Conservation (phyloP, 75 land plant genomes). For the Pinus tabuliformis region DNA sequence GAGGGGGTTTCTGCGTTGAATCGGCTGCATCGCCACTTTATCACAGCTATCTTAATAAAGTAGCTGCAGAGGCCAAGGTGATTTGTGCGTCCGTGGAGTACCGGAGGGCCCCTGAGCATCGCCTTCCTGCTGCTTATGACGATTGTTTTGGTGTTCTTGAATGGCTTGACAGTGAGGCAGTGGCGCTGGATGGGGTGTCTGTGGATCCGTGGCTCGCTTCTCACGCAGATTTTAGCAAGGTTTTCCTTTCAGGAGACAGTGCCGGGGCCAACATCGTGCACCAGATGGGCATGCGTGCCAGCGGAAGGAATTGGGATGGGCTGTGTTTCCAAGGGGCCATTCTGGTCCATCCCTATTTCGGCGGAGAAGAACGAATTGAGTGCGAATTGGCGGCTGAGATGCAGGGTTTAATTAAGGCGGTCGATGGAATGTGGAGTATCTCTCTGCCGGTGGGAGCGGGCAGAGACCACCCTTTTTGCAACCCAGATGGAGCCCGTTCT, state of each 20-base stretch:
- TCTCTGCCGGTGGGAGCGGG: no score
- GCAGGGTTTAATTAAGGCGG: no score
- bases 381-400: no score
- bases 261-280: conserved; percentile 29
- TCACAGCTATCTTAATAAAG: conserved; percentile 24
- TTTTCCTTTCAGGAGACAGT: conserved; percentile 53
- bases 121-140: no score
- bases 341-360: conserved; percentile 11
- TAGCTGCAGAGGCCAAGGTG: conserved; percentile 27
- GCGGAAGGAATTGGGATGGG: not conserved
- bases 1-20: conserved; percentile 36
- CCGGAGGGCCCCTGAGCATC: conserved; percentile 47
- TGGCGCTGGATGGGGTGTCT: not conserved
- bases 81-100: conserved; percentile 40
- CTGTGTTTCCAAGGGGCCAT: conserved; percentile 17
- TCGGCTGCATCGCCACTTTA: conserved; percentile 25
- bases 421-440: no score
- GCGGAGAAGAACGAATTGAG: conserved; percentile 9
- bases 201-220: not conserved
- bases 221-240: conserved; percentile 28
- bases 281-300: conserved; percentile 27
- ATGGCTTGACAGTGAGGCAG: conserved; percentile 18
- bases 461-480: no score
- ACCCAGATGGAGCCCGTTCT: no score
- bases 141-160: conserved; percentile 39